Percentiles rank a stretch among this genome's conserved stretches.
Evolutionary conservation across 2,329 filamentous ascomycete species (phyloP).

Genomic region (Beauveria pseudobassiana): DNA sequence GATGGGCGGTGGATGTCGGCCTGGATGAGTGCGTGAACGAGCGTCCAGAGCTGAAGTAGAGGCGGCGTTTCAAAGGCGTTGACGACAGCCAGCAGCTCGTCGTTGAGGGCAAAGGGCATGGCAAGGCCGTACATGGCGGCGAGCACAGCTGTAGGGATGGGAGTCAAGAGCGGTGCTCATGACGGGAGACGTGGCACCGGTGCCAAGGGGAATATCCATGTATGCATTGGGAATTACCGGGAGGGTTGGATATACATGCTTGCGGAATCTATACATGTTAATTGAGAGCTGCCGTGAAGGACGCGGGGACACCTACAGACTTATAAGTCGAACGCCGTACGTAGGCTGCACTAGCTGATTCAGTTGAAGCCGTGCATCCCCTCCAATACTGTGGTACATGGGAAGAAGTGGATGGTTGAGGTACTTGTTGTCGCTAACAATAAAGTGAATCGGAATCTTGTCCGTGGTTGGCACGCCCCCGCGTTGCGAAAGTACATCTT

Average conservation of each 20-base stretch:
- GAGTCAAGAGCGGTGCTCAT: background rate
- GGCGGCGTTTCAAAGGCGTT: constrained; percentile 4
- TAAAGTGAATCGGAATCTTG: constrained; percentile 25
- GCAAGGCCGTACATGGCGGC: constrained; percentile 14
- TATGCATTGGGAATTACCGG: constrained; percentile 12
- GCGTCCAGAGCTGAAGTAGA: constrained; percentile 6
- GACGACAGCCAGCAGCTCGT: constrained; percentile 10
- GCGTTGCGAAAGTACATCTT: constrained; percentile 30
- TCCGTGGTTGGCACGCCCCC: constrained; percentile 26
- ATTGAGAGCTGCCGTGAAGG: background rate
- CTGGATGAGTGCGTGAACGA: constrained; percentile 10
- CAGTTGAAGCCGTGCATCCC: constrained; percentile 3
- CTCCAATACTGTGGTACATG: background rate
- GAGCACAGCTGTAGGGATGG: constrained; percentile 9
- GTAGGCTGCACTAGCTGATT: constrained; percentile 4
- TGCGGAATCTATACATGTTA: constrained; percentile 10
- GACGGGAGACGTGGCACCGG: background rate
- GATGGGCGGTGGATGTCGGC: constrained; percentile 7
- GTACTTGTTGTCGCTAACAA: constrained; percentile 13
- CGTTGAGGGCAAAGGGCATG: constrained; percentile 13
- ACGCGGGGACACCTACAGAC: constrained; percentile 5
- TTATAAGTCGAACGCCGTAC: constrained; percentile 10
- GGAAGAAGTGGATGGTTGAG: background rate
- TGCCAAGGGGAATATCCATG: background rate
- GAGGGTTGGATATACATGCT: constrained; percentile 12